Percentiles rank a stretch among this genome's conserved stretches.
These are phyloP conservation scores for Plasmodium gaboni DNA, from an alignment of 169 alveolate genomes.

Conservation along the genomic window DNA sequence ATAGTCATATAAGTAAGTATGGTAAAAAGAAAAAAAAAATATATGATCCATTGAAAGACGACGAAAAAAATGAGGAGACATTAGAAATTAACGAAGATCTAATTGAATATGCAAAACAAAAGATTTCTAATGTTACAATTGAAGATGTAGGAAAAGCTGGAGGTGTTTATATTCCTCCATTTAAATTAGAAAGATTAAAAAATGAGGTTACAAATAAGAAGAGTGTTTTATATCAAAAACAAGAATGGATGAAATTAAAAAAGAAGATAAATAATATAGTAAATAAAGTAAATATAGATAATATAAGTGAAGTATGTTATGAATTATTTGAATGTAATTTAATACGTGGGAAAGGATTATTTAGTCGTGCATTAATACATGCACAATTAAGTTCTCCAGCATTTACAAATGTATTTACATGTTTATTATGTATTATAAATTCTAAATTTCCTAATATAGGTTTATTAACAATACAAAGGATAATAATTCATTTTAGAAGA, in stretches of 20 bases:
- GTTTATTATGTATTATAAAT: conserved; percentile 96
- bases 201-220: conserved; percentile 92
- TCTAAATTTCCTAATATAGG: conserved; percentile 99
- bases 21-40: neutral
- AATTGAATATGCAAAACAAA: conserved; percentile 79
- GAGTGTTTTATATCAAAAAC: conserved; percentile 94
- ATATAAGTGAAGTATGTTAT: conserved; percentile 86
- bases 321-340: conserved; percentile 98
- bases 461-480: conserved; percentile 93
- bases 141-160: conserved; percentile 90
- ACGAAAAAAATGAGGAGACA: neutral
- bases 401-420: conserved; percentile 96
- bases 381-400: conserved; percentile 99
- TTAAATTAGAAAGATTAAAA: conserved; percentile 94
- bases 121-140: conserved; percentile 75
- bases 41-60: conserved; percentile 39
- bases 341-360: conserved; percentile 98
- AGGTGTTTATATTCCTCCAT: conserved; percentile 98
- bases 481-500: conserved; percentile 93
- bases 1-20: neutral
- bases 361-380: conserved; percentile 96
- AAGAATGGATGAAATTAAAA: conserved; percentile 97
- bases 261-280: conserved; percentile 96
- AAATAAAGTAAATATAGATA: conserved; percentile 95
- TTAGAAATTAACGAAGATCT: conserved; percentile 77